phyloP scores from a whole-genome alignment of 352 stramenopile genomes.

The Hyaloperonospora brassicae region DNA sequence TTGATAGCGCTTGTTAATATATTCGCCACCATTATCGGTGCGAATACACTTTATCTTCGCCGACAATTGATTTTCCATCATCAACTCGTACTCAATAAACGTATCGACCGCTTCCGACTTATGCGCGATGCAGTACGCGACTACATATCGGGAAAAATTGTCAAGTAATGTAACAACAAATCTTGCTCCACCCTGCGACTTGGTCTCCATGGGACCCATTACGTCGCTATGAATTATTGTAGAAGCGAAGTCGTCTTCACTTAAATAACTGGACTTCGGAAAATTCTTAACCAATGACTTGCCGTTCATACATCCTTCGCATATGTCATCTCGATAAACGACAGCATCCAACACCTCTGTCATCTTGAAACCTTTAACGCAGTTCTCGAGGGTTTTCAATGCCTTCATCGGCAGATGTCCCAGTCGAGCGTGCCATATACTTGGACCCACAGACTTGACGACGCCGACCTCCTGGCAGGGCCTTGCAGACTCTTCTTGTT shows the following conservation, averaged over 20 bases:
- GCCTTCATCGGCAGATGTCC: neutral
- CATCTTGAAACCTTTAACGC: neutral
- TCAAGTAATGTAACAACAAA: too few relatives aligned
- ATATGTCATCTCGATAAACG: neutral
- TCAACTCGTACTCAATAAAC: too few relatives aligned
- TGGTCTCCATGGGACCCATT: constrained; percentile 8
- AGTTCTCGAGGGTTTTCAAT: neutral
- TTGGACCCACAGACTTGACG: neutral
- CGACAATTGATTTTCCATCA: constrained; percentile 2
- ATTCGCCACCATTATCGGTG: too few relatives aligned
- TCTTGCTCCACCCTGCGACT: constrained; percentile 2
- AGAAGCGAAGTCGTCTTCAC: too few relatives aligned
- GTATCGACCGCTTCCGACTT: too few relatives aligned
- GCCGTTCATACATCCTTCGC: too few relatives aligned
- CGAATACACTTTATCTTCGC: constrained; percentile 10
- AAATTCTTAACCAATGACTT: too few relatives aligned
- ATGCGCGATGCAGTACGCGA: too few relatives aligned
- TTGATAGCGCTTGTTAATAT: constrained; percentile 7
- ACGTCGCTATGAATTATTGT: too few relatives aligned
- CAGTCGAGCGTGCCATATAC: neutral
- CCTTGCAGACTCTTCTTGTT: neutral
- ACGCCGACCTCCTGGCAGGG: neutral
- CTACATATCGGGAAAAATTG: too few relatives aligned
- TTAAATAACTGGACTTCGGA: too few relatives aligned
- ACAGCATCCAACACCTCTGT: neutral